Percentiles rank a stretch among this genome's conserved stretches.
phyloP scores from a whole-genome alignment of 2,329 filamentous ascomycete genomes.

The Phoma sp. region DNA sequence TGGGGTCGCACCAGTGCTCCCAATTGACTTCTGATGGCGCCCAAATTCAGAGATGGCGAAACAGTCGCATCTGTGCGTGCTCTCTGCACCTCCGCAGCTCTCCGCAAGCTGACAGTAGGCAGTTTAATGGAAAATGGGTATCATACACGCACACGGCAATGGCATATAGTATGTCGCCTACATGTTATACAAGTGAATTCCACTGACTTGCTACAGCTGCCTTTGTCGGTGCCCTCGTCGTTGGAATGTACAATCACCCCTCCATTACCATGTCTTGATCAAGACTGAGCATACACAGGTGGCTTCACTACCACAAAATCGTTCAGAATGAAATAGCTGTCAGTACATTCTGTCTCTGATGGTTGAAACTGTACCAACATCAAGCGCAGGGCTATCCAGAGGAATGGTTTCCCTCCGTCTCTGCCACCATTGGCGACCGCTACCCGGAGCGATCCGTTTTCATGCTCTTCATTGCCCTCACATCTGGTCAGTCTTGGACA shows the following conservation, averaged over 20 bases:
- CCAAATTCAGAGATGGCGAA: slow-evolving; percentile 67
- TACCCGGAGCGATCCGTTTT: slow-evolving; percentile 97
- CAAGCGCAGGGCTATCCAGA: slow-evolving; percentile 64
- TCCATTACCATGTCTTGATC: slow-evolving; percentile 14
- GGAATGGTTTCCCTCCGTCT: slow-evolving; percentile 97
- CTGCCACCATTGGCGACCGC: slow-evolving; percentile 93
- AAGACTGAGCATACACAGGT: slow-evolving; percentile 50
- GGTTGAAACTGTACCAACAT: slow-evolving; percentile 18
- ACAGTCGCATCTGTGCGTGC: slow-evolving; percentile 62
- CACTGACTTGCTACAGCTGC: slow-evolving; percentile 62
- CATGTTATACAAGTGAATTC: not conserved
- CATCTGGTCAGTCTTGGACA: slow-evolving; percentile 67
- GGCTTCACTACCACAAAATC: slow-evolving; percentile 93
- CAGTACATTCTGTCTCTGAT: slow-evolving; percentile 24
- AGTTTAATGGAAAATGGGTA: slow-evolving; percentile 87
- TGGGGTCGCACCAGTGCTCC: slow-evolving; percentile 1
- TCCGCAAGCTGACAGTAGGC: slow-evolving; percentile 35
- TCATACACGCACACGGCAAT: slow-evolving; percentile 84
- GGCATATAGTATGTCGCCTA: slow-evolving; percentile 69
- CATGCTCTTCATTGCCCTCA: slow-evolving; percentile 95
- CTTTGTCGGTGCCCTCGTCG: slow-evolving; percentile 83
- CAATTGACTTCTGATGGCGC: slow-evolving; percentile 56
- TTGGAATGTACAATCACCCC: slow-evolving; percentile 61
- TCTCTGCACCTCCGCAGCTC: slow-evolving; percentile 31
- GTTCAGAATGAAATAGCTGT: slow-evolving; percentile 93